phyloP scores from a whole-genome alignment of 768 basidiomycete genomes.

The Lanmaoa pseudosensibilis region DNA sequence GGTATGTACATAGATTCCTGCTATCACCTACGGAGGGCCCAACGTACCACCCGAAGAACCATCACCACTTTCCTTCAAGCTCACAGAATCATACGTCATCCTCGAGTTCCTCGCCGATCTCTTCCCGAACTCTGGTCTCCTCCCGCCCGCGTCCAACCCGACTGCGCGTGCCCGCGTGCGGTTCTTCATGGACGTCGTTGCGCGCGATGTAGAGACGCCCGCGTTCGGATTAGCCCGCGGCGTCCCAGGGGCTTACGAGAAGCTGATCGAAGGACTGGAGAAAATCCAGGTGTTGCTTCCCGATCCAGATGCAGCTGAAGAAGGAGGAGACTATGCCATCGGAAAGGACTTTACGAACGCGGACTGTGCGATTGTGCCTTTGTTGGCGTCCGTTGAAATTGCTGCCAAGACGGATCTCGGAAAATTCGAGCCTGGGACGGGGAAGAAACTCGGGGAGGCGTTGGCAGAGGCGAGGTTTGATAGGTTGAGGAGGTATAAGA shows the following conservation, averaged over 20 bases:
- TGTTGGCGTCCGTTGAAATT: slow-evolving; percentile 49
- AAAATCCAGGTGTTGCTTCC: slow-evolving; percentile 11
- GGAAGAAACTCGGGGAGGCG: slow-evolving; percentile 40
- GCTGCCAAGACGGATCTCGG: slow-evolving; percentile 49
- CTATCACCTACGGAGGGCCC: slow-evolving; percentile 61
- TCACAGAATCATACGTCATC: slow-evolving; percentile 64
- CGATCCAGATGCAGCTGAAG: slow-evolving; percentile 44
- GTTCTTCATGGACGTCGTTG: slow-evolving; percentile 58
- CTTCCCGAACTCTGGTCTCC: slow-evolving; percentile 44
- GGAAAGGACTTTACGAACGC: slow-evolving; percentile 55
- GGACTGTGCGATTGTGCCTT: slow-evolving; percentile 58
- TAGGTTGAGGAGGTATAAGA: slow-evolving; percentile 48
- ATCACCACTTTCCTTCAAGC: slow-evolving; percentile 55
- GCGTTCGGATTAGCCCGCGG: slow-evolving; percentile 33
- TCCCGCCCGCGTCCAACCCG: slow-evolving; percentile 48
- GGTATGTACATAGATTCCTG: slow-evolving; percentile 55
- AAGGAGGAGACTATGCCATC: slow-evolving; percentile 37
- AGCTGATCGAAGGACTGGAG: not conserved
- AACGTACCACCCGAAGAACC: slow-evolving; percentile 51
- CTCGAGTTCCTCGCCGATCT: slow-evolving; percentile 67
- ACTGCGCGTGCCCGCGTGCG: slow-evolving; percentile 55
- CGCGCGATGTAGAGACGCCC: slow-evolving; percentile 41
- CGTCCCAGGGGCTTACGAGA: not conserved
- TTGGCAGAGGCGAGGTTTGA: slow-evolving; percentile 46
- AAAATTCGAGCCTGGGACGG: slow-evolving; percentile 45